Conservation (phyloP, 176 grass and related monocot species). For the Triticum timopheevii region DNA sequence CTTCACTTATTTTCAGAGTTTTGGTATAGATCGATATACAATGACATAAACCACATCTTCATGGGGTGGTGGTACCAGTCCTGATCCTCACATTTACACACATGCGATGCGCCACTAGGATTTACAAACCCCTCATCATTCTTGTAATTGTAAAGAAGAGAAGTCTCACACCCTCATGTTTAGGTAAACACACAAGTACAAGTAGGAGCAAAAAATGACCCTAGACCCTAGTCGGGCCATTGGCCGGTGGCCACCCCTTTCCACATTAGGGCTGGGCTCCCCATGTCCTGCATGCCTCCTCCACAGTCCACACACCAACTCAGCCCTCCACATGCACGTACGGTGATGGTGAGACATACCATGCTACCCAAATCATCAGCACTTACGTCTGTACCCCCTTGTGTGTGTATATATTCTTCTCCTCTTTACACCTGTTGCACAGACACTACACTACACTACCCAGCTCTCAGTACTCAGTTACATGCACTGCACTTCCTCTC, state of each 20-base stretch:
- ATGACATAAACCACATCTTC: background rate
- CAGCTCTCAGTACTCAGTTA: background rate
- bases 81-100: background rate
- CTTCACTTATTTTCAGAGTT: background rate
- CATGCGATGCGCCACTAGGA: too few relatives aligned
- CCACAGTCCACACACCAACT: background rate
- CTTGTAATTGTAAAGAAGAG: too few relatives aligned
- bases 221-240: conserved; percentile 37
- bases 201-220: conserved; percentile 4
- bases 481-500: background rate
- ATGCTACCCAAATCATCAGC: conserved; percentile 82
- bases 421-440: conserved; percentile 23
- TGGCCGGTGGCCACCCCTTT: conserved; percentile 21
- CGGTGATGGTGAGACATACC: conserved; percentile 58
- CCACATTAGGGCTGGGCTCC: conserved; percentile 55
- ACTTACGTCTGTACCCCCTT: conserved; percentile 16
- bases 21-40: too few relatives aligned
- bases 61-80: background rate
- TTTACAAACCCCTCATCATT: too few relatives aligned
- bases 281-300: conserved; percentile 14
- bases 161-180: too few relatives aligned
- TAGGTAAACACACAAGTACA: too few relatives aligned
- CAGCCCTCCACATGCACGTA: conserved; percentile 16
- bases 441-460: background rate
- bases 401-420: conserved; percentile 32